A percentile compares a stretch with the other conserved stretches of the same genome.
These are phyloP conservation scores for Crithidia thermophila DNA, from an alignment of 208 protist species.

Conservation along the genomic window DNA sequence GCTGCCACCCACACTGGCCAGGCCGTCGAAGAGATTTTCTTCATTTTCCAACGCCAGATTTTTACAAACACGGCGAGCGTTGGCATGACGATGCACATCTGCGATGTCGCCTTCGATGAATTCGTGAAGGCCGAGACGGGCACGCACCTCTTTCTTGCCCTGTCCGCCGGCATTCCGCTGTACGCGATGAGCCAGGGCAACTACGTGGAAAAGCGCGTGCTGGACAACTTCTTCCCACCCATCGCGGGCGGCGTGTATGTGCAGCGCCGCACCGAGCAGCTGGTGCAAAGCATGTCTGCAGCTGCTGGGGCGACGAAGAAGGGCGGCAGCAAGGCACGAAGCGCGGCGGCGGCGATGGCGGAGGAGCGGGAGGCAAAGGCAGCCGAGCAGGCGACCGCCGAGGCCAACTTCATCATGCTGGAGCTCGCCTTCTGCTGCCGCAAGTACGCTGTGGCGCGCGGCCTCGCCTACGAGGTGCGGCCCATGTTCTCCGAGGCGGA, in stretches of 20 bases:
- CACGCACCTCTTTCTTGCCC: constrained; percentile 56
- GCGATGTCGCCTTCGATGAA: constrained; percentile 83
- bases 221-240: constrained; percentile 86
- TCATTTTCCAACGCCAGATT: constrained; percentile 71
- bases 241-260: constrained; percentile 64
- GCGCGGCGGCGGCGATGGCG: neutral
- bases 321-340: constrained; percentile 15
- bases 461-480: constrained; percentile 63
- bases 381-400: constrained; percentile 24
- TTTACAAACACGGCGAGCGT: constrained; percentile 57
- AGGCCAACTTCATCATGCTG: constrained; percentile 41
- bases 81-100: constrained; percentile 85
- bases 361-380: constrained; percentile 28
- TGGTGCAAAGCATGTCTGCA: constrained; percentile 23
- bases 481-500: constrained; percentile 86
- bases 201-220: constrained; percentile 88
- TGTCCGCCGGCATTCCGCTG: constrained; percentile 68
- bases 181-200: constrained; percentile 87
- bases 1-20: constrained; percentile 7
- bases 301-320: constrained; percentile 6
- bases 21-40: constrained; percentile 58
- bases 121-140: constrained; percentile 49
- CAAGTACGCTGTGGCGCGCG: constrained; percentile 58
- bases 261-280: constrained; percentile 43
- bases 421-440: constrained; percentile 61